Conservation (phyloP, 2,329 filamentous ascomycete species). For the Apiospora sp. region DNA sequence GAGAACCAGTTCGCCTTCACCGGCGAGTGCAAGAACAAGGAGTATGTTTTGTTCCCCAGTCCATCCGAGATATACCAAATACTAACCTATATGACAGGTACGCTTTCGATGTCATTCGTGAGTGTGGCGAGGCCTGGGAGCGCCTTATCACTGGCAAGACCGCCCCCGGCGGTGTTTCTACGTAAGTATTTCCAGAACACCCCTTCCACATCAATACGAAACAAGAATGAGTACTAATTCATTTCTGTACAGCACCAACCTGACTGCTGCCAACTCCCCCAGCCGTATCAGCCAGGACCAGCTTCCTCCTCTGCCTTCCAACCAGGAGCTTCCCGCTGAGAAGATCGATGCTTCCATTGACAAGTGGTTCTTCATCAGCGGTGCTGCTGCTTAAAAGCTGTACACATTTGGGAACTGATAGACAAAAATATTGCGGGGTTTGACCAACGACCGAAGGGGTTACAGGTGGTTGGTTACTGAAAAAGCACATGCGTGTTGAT, state of each 20-base stretch:
- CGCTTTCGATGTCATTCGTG: conserved; percentile 92
- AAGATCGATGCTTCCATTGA: conserved; percentile 97
- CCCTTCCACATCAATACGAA: conserved; percentile 22
- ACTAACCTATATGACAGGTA: conserved; percentile 63
- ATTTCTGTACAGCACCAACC: conserved; percentile 72
- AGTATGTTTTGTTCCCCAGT: conserved; percentile 58
- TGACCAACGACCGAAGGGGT: background rate
- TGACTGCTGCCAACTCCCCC: conserved; percentile 75
- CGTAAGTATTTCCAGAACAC: conserved; percentile 65
- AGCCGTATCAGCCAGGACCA: conserved; percentile 74
- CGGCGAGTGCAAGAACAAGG: conserved; percentile 99
- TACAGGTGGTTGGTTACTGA: conserved; percentile 15
- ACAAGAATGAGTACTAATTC: conserved; percentile 39
- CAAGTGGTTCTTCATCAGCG: conserved; percentile 99
- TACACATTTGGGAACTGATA: conserved; percentile 9
- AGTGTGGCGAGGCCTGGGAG: conserved; percentile 98
- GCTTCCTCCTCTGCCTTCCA: conserved; percentile 78
- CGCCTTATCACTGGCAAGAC: conserved; percentile 93
- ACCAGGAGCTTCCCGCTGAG: conserved; percentile 82
- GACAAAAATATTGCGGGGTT: conserved; percentile 17
- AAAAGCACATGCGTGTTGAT: conserved; percentile 36
- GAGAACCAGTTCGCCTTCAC: conserved; percentile 99
- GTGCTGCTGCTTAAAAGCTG: conserved; percentile 78
- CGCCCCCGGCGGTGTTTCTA: conserved; percentile 76
- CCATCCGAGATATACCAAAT: conserved; percentile 15